Base-by-base conservation (phyloP, 2,329 filamentous ascomycete species). In the Teratosphaeria destructans region DNA sequence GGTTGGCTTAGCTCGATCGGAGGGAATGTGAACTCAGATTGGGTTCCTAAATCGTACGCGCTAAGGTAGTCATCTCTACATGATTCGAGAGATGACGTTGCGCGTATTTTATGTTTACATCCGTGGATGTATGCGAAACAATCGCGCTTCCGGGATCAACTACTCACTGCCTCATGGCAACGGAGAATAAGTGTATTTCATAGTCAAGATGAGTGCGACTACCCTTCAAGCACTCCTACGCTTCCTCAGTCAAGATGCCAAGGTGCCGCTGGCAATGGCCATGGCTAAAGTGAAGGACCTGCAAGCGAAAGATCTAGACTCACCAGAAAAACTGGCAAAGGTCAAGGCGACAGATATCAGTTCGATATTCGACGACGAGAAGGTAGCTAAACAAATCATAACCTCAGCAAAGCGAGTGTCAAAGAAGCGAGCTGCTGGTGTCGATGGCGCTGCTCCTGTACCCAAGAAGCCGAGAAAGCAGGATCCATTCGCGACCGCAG, bases 221-320 rank as follows among this genome's bases (percentile, higher is more conserved):
- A 61, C 67, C 6, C 59, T 71, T 19, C 69, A 71, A 67, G 65
- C 71, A 14, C 69, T 85, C 14, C 72, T 85, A 37, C 79, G 82
- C 12, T 85, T 85, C 63, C 72, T 85, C 27, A 80, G 79, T 1
- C 78, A 82, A 70, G 82, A 85, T 64, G 78, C 78, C 34, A 84
- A 82, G 66, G 64, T 85, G 0, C 79, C 82, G 2, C 72, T 85
- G 5, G 78, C 79, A 3, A 72, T 74, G 32, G 82, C 82, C 11
- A 80, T 85, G 70, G 68, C 75, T 58, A 83, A 83, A 66, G 74
- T 81, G 58, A 79, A 79, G 62, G 75, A 78, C n/a, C 74, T 85
- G 10, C 79, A 82, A 66, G 73, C 74, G 57, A 77, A 76, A 26
- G 73, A 75, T 59, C 72, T 84, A 26, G 62, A 58, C 61, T 78